Percentiles rank a stretch among this genome's conserved stretches.
phyloP scores from a whole-genome alignment of 2,329 filamentous ascomycete species.

The Cladosporium halotolerans region DNA sequence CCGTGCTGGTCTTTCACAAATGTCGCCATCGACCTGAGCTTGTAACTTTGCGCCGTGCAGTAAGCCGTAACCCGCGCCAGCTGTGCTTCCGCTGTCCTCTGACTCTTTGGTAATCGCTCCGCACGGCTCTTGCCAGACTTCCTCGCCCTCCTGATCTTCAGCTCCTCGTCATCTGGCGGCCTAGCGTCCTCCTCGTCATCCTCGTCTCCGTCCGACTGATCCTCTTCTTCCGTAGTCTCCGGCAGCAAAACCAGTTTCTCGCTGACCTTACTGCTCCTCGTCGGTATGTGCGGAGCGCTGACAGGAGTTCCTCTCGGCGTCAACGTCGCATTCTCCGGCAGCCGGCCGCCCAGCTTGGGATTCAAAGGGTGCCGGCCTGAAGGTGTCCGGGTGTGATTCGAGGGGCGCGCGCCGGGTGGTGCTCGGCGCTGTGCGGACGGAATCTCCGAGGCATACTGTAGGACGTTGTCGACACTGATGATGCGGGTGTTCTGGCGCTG shows the following conservation, averaged over 20 bases:
- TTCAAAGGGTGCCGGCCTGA: constrained; percentile 48
- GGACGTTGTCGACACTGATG: constrained; percentile 86
- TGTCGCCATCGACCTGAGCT: constrained; percentile 77
- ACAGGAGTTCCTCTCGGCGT: constrained; percentile 36
- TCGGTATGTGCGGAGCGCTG: constrained; percentile 54
- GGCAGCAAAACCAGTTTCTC: constrained; percentile 95
- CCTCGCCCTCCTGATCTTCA: constrained; percentile 56
- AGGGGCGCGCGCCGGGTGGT: constrained; percentile 52
- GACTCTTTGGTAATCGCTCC: constrained; percentile 81
- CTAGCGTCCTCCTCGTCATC: constrained; percentile 51
- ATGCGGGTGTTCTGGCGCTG: constrained; percentile 52
- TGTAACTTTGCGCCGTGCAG: constrained; percentile 90
- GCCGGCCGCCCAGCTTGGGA: constrained; percentile 38
- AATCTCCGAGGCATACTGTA: constrained; percentile 90
- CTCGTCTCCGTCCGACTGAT: constrained; percentile 47
- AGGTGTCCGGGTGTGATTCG: constrained; percentile 43
- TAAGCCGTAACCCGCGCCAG: constrained; percentile 89
- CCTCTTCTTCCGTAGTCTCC: constrained; percentile 58
- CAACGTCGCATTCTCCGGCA: constrained; percentile 23
- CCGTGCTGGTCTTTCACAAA: constrained; percentile 84
- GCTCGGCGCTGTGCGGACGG: constrained; percentile 85
- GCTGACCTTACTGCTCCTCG: constrained; percentile 86
- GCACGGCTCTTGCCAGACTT: constrained; percentile 79
- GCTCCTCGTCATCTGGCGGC: constrained; percentile 62
- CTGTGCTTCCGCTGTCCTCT: constrained; percentile 67